Evolutionary conservation across 1,284 basidiomycete species (phyloP), one percentile per base, ranked within the genome.

Genomic region (Boletus austroedulis): DNA sequence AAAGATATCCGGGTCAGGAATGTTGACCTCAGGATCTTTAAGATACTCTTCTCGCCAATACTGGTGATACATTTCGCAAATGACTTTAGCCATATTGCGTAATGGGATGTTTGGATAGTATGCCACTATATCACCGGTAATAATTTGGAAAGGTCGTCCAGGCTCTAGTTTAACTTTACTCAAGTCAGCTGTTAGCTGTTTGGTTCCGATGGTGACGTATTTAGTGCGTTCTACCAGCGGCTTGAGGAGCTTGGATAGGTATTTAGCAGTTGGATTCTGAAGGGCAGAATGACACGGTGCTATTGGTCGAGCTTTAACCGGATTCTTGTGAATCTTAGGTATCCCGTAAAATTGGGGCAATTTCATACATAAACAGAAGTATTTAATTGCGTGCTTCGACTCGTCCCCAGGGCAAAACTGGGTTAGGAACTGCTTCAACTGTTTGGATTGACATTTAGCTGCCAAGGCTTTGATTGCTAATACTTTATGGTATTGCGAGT

Each of bases 331-430:
- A 0, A 50, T 50, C 2, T 50, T 50, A 1, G 36, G 26, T 2
- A 50, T 50, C 3, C 26, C 24, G 4, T 50, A 50, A 15, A 50
- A 40, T 15, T 40, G 26, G 8, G 12, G 19, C 2, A 50, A 4
- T 14, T 40, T 28, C 3, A 34, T 14, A 9, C 17, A n/a, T 9
- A 10, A 48, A 23, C 2, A 48, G 6, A 1, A 7, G 0, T 3
- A 15, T 6, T 9, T 47, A 0, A 2, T 6, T 28, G 2, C 15
- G 2, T 11, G 12, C 0, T 8, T 1, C 4, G 23, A 5, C 6
- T 2, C 0, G 3, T 34, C 23, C 9, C 21, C 21, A 3, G 11
- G 5, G 7, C n/a, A n/a, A n/a, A 48, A 48, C 10, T 48, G 31
- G 8, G 1, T 9, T 1, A 48, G 17, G 8, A 48, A 48, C 9